Conservation (phyloP, 1,284 basidiomycete genomes). For the Ustilago cynodontis region DNA sequence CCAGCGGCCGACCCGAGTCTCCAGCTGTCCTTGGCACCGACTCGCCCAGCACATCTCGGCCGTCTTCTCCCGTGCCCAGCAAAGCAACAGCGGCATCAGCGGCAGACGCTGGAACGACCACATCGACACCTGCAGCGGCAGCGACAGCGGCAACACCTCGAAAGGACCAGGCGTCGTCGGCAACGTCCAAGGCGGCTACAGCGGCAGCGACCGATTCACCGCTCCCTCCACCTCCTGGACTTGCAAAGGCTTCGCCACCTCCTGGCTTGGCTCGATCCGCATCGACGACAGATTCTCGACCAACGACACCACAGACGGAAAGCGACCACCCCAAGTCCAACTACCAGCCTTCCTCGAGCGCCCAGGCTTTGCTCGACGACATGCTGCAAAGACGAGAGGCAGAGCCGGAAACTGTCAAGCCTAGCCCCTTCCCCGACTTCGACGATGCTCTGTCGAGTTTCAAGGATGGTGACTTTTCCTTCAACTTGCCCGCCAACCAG, state of each 20-base stretch:
- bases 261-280: constrained; percentile 52
- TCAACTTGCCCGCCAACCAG: constrained; percentile 56
- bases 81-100: constrained; percentile 41
- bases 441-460: constrained; percentile 64
- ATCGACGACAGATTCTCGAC: constrained; percentile 71
- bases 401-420: constrained; percentile 75
- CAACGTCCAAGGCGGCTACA: constrained; percentile 14
- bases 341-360: constrained; percentile 87
- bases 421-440: constrained; percentile 64
- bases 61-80: constrained; percentile 38
- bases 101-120: constrained; percentile 6
- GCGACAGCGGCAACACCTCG: constrained; percentile 21
- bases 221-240: constrained; percentile 63
- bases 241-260: constrained; percentile 45
- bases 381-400: constrained; percentile 81
- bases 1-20: constrained; percentile 41
- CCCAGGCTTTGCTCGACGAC: constrained; percentile 85
- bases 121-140: too few relatives aligned
- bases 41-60: constrained; percentile 36
- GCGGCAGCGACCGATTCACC: constrained; percentile 10
- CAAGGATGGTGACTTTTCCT: constrained; percentile 66
- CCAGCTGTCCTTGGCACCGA: constrained; percentile 41
- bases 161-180: constrained; percentile 12
- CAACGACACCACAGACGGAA: constrained; percentile 77
- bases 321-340: constrained; percentile 73